phyloP scores from a whole-genome alignment of 192 early-diverging fungal genomes.

The Umbelopsis sp. region DNA sequence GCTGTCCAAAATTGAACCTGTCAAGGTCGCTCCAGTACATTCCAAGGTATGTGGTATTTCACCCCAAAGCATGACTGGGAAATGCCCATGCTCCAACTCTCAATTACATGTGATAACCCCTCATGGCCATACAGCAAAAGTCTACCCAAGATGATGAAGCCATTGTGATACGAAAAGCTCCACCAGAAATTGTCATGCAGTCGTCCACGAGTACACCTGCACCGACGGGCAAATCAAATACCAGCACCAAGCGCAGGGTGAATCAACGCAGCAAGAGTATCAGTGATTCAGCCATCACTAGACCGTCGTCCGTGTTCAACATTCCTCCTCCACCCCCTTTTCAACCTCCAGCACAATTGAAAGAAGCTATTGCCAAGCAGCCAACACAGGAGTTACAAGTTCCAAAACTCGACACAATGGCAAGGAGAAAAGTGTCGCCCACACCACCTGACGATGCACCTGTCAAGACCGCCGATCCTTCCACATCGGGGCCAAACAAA shows the following conservation, averaged over 20 bases:
- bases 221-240: not conserved
- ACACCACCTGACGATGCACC: not conserved
- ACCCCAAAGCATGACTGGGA: too few species aligned
- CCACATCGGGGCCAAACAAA: not conserved
- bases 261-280: slow-evolving; percentile 7
- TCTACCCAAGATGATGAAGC: too few species aligned
- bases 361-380: not conserved
- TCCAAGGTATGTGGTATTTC: too few species aligned
- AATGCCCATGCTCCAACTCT: too few species aligned
- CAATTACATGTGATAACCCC: too few species aligned
- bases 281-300: not conserved
- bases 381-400: not conserved
- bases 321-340: slow-evolving; percentile 3
- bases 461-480: slow-evolving; percentile 13
- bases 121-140: too few species aligned
- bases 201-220: not conserved
- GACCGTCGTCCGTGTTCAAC: not conserved
- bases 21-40: not conserved
- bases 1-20: not conserved
- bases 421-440: not conserved
- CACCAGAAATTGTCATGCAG: not conserved
- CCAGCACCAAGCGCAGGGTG: not conserved
- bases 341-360: slow-evolving; percentile 15
- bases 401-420: not conserved
- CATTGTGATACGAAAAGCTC: not conserved